Percentiles rank a stretch among this genome's conserved stretches.
These are phyloP conservation scores for Solidago caesia DNA, from an alignment of 129 eudicot species.

Conservation along the genomic window DNA sequence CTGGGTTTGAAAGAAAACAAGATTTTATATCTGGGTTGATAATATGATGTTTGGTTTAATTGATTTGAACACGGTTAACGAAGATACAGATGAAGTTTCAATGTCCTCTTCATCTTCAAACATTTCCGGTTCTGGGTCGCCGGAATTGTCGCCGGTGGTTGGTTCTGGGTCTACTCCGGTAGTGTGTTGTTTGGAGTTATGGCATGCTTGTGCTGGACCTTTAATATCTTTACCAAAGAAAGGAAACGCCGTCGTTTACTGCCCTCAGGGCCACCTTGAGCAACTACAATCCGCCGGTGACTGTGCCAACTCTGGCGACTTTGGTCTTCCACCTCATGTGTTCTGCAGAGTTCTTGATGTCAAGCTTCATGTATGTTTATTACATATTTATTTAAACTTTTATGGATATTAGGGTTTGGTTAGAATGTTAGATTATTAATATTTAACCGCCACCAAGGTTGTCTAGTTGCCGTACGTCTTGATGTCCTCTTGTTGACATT, in stretches of 20 bases:
- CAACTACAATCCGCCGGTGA: slow-evolving; percentile 36
- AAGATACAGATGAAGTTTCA: slow-evolving; percentile 37
- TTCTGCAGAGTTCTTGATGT: slow-evolving; percentile 90
- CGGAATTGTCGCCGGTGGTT: slow-evolving; percentile 24
- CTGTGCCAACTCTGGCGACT: slow-evolving; percentile 36
- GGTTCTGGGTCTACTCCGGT: slow-evolving; percentile 29
- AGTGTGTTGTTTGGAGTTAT: slow-evolving; percentile 84
- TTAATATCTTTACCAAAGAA: slow-evolving; percentile 69
- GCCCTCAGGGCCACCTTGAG: slow-evolving; percentile 89
- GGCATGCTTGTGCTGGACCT: slow-evolving; percentile 99
- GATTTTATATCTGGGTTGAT: slow-evolving; percentile 20
- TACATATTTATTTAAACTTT: background rate
- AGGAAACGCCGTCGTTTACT: slow-evolving; percentile 76
- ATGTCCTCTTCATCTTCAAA: slow-evolving; percentile 41
- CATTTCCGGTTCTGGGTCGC: slow-evolving; percentile 32
- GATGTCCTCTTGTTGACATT: background rate
- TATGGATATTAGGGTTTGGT: background rate
- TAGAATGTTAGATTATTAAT: background rate
- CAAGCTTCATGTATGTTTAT: slow-evolving; percentile 74
- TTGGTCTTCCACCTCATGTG: slow-evolving; percentile 65
- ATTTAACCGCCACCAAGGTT: no score
- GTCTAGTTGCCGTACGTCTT: no score
- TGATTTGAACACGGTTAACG: slow-evolving; percentile 63
- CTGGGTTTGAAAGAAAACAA: background rate
- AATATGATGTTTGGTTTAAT: slow-evolving; percentile 67